Percentiles rank a stretch among this genome's conserved stretches.
Evolutionary conservation across 768 basidiomycete species (phyloP).

Genomic region (Neoboletus magnificus): DNA sequence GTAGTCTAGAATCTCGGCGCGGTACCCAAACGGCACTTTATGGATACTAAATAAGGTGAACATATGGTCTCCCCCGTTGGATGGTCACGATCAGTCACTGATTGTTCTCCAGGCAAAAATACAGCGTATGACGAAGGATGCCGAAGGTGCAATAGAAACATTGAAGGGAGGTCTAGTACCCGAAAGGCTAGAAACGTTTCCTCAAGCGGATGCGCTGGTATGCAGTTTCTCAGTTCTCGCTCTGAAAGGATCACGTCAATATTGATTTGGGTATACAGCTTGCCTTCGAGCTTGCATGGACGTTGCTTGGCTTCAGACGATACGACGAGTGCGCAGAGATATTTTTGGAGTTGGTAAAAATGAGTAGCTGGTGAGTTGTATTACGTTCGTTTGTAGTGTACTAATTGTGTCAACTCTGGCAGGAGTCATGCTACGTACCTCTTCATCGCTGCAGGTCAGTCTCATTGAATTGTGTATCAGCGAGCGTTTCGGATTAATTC

Average conservation of each 20-base stretch:
- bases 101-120: constrained; percentile 56
- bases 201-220: constrained; percentile 72
- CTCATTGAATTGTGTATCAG: neutral
- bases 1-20: constrained; percentile 43
- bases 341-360: constrained; percentile 59
- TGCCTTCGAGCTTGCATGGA: constrained; percentile 78
- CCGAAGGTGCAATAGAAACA: constrained; percentile 61
- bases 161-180: constrained; percentile 56
- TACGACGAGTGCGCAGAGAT: constrained; percentile 67
- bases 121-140: constrained; percentile 65
- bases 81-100: neutral
- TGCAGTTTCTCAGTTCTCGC: neutral
- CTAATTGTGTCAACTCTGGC: neutral
- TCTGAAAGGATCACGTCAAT: neutral
- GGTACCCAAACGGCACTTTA: constrained; percentile 64
- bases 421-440: constrained; percentile 81
- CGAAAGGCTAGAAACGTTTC: constrained; percentile 51
- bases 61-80: neutral
- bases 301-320: constrained; percentile 56
- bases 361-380: constrained; percentile 63
- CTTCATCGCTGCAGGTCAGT: constrained; percentile 64
- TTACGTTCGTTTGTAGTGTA: neutral
- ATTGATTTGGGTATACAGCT: constrained; percentile 40
- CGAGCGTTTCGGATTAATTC: neutral
- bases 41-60: constrained; percentile 72